Conservation (phyloP, 176 grass and related monocot genomes). For the Aechmea fasciata region DNA sequence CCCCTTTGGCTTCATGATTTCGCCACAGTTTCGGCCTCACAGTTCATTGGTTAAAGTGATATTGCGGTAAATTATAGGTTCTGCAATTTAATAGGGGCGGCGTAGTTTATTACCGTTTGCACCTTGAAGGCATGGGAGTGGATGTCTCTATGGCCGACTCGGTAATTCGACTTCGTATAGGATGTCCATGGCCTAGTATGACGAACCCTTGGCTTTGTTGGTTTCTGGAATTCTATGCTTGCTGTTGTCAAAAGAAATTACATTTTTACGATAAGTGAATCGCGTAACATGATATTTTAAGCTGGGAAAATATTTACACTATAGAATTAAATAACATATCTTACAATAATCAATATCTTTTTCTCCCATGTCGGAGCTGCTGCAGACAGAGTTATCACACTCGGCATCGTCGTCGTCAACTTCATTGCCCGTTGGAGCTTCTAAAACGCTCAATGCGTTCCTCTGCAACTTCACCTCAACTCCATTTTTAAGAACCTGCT, state of each 20-base stretch:
- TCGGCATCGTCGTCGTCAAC: conserved; percentile 25
- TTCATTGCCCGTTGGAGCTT: conserved; percentile 61
- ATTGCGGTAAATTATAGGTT: too few species aligned
- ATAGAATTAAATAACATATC: neutral
- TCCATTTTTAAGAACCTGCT: conserved; percentile 49
- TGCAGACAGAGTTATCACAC: conserved; percentile 8
- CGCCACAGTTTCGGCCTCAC: too few species aligned
- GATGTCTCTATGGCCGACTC: conserved; percentile 19
- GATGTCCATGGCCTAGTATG: conserved; percentile 23
- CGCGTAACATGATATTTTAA: neutral
- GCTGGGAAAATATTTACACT: neutral
- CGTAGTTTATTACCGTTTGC: conserved; percentile 19
- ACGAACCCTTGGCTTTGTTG: conserved; percentile 34
- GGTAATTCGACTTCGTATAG: conserved; percentile 1
- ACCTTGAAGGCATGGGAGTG: conserved; percentile 18
- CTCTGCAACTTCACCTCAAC: conserved; percentile 87
- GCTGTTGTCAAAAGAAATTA: conserved; percentile 17
- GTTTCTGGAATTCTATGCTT: conserved; percentile 38
- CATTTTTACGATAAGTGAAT: neutral
- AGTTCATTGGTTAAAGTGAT: too few species aligned
- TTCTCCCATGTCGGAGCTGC: conserved; percentile 11
- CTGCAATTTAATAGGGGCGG: too few species aligned
- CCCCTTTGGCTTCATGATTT: too few species aligned
- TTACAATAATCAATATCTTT: conserved; percentile 29
- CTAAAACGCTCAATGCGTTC: conserved; percentile 73